phyloP scores from a whole-genome alignment of 441 rosid species.

The Flueggea neowawraea region DNA sequence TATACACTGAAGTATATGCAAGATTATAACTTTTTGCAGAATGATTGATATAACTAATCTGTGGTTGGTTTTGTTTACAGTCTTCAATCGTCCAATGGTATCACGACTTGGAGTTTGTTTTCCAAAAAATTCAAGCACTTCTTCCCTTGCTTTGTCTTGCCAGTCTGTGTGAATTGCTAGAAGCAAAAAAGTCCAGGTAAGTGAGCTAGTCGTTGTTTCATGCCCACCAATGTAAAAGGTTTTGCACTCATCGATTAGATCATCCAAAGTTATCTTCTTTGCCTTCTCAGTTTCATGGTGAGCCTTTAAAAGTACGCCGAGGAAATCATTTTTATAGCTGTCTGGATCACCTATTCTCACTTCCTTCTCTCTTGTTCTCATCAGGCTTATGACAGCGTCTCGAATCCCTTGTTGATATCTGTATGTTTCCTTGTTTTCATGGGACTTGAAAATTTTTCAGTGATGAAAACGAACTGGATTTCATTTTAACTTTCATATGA shows the following conservation, averaged over 20 bases:
- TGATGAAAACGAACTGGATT: too few relatives aligned
- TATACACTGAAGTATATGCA: neutral
- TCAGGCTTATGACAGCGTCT: conserved; percentile 15
- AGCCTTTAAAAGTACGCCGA: conserved; percentile 26
- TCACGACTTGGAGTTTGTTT: conserved; percentile 24
- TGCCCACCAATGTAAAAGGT: conserved; percentile 40
- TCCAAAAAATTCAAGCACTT: conserved; percentile 31
- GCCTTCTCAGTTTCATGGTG: conserved; percentile 16
- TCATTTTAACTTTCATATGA: neutral
- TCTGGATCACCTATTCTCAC: conserved; percentile 11
- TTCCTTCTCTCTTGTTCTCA: conserved; percentile 24
- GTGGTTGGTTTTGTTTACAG: conserved; percentile 17
- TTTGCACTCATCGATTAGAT: conserved; percentile 45
- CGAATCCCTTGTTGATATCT: conserved; percentile 22
- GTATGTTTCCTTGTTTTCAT: too few relatives aligned
- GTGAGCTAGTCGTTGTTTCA: conserved; percentile 32
- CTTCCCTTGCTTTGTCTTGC: conserved; percentile 44
- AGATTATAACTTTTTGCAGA: neutral
- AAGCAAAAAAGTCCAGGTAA: conserved; percentile 41
- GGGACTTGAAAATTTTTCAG: conserved; percentile 17
- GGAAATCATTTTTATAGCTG: conserved; percentile 13
- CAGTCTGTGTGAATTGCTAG: conserved; percentile 37
- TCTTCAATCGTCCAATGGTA: conserved; percentile 31
- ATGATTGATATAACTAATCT: neutral
- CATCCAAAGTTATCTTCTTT: conserved; percentile 27